phyloP scores from a whole-genome alignment of 495 filamentous ascomycete genomes.

The Tuber umbilicatum region DNA sequence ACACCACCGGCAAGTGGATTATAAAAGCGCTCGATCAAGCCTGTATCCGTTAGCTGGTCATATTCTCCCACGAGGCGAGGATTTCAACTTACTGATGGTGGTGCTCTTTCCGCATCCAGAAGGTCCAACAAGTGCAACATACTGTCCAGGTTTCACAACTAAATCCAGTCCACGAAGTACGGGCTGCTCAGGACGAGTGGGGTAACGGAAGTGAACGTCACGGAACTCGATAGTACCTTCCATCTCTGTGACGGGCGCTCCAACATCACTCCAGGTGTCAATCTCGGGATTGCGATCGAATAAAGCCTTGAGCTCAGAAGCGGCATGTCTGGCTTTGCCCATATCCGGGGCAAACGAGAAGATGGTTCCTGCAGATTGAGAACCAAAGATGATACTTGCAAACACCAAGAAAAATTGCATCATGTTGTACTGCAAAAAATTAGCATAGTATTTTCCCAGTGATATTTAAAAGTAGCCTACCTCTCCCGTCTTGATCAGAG shows the following conservation, averaged over 20 bases:
- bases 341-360: conserved; percentile 83
- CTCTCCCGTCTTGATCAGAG: conserved; percentile 62
- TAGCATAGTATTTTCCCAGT: neutral
- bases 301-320: conserved; percentile 65
- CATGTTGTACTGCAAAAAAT: conserved; percentile 49
- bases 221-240: conserved; percentile 69
- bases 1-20: conserved; percentile 68
- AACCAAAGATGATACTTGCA: conserved; percentile 69
- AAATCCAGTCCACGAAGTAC: conserved; percentile 69
- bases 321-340: conserved; percentile 79
- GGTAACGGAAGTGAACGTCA: conserved; percentile 76
- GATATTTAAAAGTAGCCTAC: conserved; percentile 41
- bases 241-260: conserved; percentile 52
- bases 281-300: conserved; percentile 72
- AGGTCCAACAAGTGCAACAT: conserved; percentile 72
- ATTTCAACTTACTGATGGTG: conserved; percentile 49
- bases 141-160: conserved; percentile 65
- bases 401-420: conserved; percentile 85
- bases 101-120: conserved; percentile 82
- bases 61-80: neutral
- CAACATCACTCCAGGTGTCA: conserved; percentile 74
- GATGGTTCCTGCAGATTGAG: conserved; percentile 77
- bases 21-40: conserved; percentile 75
- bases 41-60: conserved; percentile 33
- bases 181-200: conserved; percentile 69